Evolutionary conservation across 2,329 filamentous ascomycete genomes (phyloP).

Genomic region (Sporothrix curviconia): DNA sequence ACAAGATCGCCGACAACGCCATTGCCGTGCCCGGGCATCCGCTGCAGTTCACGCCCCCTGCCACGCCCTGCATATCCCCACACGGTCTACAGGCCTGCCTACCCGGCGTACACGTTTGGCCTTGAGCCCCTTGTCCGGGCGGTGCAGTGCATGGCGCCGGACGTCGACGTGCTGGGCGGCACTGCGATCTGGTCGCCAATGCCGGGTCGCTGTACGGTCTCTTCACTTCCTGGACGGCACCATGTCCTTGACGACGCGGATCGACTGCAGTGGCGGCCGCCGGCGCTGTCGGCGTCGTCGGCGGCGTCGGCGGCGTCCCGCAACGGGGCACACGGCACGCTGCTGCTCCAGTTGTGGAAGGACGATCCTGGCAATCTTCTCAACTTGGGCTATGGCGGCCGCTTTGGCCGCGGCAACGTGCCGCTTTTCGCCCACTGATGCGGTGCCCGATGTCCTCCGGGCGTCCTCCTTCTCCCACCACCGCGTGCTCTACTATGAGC

Average conservation of each 20-base stretch:
- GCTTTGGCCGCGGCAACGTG: constrained; percentile 22
- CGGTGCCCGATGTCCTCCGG: too few species aligned
- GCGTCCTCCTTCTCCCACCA: constrained; percentile 19
- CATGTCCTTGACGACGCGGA: constrained; percentile 1
- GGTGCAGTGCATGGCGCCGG: constrained; percentile 15
- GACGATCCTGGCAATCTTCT: constrained; percentile 16
- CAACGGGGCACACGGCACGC: neutral
- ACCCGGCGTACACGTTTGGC: constrained; percentile 13
- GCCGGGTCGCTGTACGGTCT: constrained; percentile 20
- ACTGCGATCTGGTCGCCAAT: constrained; percentile 21
- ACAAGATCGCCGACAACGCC: constrained; percentile 19
- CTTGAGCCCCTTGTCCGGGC: constrained; percentile 23
- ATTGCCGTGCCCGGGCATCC: constrained; percentile 23
- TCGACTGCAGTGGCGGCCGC: constrained; percentile 19
- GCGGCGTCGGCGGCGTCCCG: neutral
- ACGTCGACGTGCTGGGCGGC: constrained; percentile 6
- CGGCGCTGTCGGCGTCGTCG: neutral
- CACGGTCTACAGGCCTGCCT: neutral
- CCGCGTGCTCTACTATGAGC: constrained; percentile 20
- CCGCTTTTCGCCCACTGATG: too few species aligned
- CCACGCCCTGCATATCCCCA: neutral
- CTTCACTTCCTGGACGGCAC: constrained; percentile 15
- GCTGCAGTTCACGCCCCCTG: constrained; percentile 16
- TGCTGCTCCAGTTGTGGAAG: constrained; percentile 21
- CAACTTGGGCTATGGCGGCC: constrained; percentile 17